Conservation (phyloP, 805 yeast species). For the Ogataea henricii region DNA sequence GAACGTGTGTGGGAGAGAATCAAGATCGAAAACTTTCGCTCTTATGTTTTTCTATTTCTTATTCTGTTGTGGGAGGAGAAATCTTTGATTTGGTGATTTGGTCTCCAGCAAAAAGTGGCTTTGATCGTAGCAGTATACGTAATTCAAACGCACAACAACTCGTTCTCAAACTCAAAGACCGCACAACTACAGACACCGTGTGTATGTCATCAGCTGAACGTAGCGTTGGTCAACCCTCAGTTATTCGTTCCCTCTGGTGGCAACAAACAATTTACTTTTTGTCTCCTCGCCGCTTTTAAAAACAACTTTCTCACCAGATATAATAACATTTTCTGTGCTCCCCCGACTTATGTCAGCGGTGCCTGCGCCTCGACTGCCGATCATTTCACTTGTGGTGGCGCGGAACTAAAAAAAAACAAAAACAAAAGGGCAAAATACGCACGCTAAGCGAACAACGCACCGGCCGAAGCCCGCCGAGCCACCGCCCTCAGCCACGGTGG, state of each 20-base stretch:
- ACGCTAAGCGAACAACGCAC: not conserved
- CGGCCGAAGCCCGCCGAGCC: slow-evolving; percentile 2
- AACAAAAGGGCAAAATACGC: not conserved
- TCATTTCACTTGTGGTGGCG: not conserved
- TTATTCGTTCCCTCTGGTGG: not conserved
- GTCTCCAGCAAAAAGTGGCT: not conserved
- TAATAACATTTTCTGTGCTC: slow-evolving; percentile 2
- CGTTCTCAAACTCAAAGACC: not conserved
- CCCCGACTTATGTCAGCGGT: slow-evolving; percentile 7
- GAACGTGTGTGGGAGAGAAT: too few relatives aligned
- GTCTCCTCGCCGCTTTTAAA: not conserved
- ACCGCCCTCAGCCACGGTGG: not conserved
- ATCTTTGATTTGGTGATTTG: not conserved
- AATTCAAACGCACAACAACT: not conserved
- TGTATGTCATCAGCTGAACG: not conserved
- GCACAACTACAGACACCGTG: not conserved
- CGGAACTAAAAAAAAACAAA: not conserved
- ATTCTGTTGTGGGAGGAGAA: too few relatives aligned
- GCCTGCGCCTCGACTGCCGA: not conserved
- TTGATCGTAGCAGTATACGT: not conserved
- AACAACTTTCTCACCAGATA: not conserved
- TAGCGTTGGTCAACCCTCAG: not conserved
- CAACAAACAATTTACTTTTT: not conserved
- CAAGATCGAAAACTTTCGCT: too few relatives aligned
- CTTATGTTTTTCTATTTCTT: too few relatives aligned